Conservation (phyloP, 208 protist genomes). For the Acanthamoeba triangularis region DNA sequence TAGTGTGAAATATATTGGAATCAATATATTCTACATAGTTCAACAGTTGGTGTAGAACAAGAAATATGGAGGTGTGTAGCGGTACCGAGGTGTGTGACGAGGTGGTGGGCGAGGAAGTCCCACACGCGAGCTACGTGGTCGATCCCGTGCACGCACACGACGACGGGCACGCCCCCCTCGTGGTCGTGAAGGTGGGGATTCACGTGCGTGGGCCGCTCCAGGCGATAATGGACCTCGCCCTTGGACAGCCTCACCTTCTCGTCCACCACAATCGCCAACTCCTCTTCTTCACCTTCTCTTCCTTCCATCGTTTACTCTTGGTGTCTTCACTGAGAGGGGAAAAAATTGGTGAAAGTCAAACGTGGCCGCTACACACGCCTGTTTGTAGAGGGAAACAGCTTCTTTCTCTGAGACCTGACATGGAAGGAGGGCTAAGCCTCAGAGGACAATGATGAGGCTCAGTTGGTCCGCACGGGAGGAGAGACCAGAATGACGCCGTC, state of each 20-base stretch:
- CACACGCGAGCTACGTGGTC: slow-evolving; percentile 15
- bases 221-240: neutral
- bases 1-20: too few relatives aligned
- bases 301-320: neutral
- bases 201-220: neutral
- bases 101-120: slow-evolving; percentile 26
- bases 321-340: too few relatives aligned
- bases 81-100: neutral
- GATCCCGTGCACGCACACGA: neutral
- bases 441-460: neutral
- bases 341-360: too few relatives aligned
- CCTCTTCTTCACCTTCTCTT: neutral
- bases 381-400: too few relatives aligned
- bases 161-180: neutral
- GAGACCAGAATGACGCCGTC: slow-evolving; percentile 95
- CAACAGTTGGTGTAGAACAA: too few relatives aligned
- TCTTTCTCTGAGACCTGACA: too few relatives aligned
- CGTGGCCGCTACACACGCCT: too few relatives aligned
- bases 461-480: slow-evolving; percentile 88
- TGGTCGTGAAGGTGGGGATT: neutral
- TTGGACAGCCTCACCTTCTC: neutral
- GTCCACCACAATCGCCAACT: neutral
- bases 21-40: too few relatives aligned
- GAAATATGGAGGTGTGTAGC: too few relatives aligned
- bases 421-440: too few relatives aligned